A percentile compares a stretch with the other conserved stretches of the same genome.
Evolutionary conservation across 495 filamentous ascomycete genomes (phyloP).

Genomic region (Echria macrotheca): DNA sequence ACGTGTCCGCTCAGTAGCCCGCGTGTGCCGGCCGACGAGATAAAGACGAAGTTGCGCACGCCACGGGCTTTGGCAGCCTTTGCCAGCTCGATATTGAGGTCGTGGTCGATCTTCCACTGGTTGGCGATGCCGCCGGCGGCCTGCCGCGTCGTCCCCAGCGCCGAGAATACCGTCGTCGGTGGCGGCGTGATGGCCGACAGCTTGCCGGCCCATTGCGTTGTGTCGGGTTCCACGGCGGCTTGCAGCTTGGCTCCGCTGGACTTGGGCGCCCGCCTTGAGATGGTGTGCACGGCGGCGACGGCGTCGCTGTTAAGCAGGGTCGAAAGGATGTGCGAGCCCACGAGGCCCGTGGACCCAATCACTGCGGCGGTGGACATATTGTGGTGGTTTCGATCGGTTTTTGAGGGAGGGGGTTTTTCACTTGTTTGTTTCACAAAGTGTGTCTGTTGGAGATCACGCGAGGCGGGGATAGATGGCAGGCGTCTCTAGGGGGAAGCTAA

Average conservation of each 20-base stretch:
- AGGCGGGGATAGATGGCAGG: no score
- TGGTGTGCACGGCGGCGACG: slow-evolving; percentile 46
- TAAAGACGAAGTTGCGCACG: slow-evolving; percentile 60
- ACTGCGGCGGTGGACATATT: slow-evolving; percentile 40
- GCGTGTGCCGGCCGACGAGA: slow-evolving; percentile 51
- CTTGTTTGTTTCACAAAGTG: not conserved
- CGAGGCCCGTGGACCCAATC: slow-evolving; percentile 53
- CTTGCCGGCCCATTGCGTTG: slow-evolving; percentile 48
- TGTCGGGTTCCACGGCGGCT: slow-evolving; percentile 42
- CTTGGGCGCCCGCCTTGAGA: slow-evolving; percentile 51
- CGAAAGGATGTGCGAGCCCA: slow-evolving; percentile 52
- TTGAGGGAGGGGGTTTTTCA: not conserved
- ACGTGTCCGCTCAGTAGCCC: slow-evolving; percentile 28
- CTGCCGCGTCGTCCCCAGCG: slow-evolving; percentile 61
- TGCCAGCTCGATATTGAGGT: slow-evolving; percentile 65
- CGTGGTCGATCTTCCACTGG: slow-evolving; percentile 73
- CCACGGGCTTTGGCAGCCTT: slow-evolving; percentile 59
- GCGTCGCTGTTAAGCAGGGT: slow-evolving; percentile 44
- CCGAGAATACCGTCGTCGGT: slow-evolving; percentile 57
- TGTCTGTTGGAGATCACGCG: not conserved
- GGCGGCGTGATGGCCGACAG: slow-evolving; percentile 50
- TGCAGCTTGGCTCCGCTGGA: slow-evolving; percentile 45
- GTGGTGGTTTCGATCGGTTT: not conserved
- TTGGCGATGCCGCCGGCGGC: slow-evolving; percentile 64
- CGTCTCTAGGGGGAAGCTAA: no score